phyloP scores from a whole-genome alignment of 2,329 filamentous ascomycete genomes.

The Paradendryphiella salina region DNA sequence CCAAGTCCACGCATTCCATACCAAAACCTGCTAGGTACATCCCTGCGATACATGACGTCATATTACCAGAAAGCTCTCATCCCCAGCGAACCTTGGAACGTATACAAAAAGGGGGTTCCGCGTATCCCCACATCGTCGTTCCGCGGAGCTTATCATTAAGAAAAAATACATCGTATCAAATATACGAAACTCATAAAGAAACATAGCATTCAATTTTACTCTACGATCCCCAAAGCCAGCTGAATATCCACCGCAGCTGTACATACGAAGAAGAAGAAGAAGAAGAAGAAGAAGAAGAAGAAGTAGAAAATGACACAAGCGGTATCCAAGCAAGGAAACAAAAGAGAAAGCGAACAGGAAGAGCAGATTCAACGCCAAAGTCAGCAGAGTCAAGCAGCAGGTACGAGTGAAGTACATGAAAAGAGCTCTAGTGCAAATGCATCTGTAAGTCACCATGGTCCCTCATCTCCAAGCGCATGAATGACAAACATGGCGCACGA shows the following conservation, averaged over 20 bases:
- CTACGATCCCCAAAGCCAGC: too few relatives aligned
- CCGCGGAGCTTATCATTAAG: too few relatives aligned
- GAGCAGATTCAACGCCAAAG: slow-evolving; percentile 20
- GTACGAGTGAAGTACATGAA: slow-evolving; percentile 35
- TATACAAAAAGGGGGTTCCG: slow-evolving; percentile 5
- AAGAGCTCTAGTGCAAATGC: slow-evolving; percentile 39
- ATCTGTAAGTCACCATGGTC: slow-evolving; percentile 22
- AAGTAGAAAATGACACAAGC: slow-evolving; percentile 25
- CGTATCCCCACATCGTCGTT: too few relatives aligned
- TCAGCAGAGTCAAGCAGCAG: slow-evolving; percentile 25
- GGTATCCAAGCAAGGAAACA: slow-evolving; percentile 22
- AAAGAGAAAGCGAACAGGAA: slow-evolving; percentile 26
- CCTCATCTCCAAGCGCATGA: neutral
- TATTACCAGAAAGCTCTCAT: slow-evolving; percentile 10
- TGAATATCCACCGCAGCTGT: too few relatives aligned
- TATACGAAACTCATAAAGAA: too few relatives aligned
- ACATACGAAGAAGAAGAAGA: too few relatives aligned
- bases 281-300: neutral
- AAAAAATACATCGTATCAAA: too few relatives aligned
- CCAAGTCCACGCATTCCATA: slow-evolving; percentile 2
- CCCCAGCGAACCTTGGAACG: too few relatives aligned
- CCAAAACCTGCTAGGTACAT: slow-evolving; percentile 11
- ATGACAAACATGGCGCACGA: too few relatives aligned
- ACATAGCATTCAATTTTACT: too few relatives aligned
- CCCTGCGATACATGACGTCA: slow-evolving; percentile 27